A percentile compares a stretch with the other conserved stretches of the same genome.
phyloP scores from a whole-genome alignment of 192 early-diverging fungal genomes.

The Linnemannia exigua region DNA sequence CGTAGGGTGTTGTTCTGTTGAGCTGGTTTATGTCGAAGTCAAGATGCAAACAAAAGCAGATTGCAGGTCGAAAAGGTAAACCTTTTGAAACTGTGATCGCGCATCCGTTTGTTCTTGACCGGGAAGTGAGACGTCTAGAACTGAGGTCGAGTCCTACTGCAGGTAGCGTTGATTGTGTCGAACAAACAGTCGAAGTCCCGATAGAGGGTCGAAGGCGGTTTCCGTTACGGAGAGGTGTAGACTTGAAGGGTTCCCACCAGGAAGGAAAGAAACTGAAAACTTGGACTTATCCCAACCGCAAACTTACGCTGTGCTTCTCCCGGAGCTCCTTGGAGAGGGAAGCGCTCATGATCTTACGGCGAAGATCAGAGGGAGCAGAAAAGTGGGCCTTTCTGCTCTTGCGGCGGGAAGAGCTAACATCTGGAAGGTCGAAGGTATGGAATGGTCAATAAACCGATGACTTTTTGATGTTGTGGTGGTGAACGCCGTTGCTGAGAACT shows the following conservation, averaged over 20 bases:
- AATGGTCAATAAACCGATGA: conserved; percentile 30
- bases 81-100: not conserved
- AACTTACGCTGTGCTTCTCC: conserved; percentile 92
- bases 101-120: not conserved
- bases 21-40: not conserved
- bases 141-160: not conserved
- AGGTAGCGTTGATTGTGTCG: not conserved
- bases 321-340: conserved; percentile 98
- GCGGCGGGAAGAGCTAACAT: conserved; percentile 92
- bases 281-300: conserved; percentile 58
- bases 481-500: not conserved
- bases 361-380: conserved; percentile 93
- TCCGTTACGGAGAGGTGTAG: not conserved
- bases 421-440: conserved; percentile 50
- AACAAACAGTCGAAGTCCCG: not conserved
- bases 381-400: conserved; percentile 99
- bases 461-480: not conserved
- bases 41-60: not conserved
- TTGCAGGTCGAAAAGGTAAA: not conserved
- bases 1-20: not conserved
- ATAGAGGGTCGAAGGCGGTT: not conserved
- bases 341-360: conserved; percentile 97
- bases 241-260: conserved; percentile 6
- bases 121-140: not conserved
- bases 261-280: conserved; percentile 13